These are phyloP conservation scores for Entrophospora sp. DNA, from an alignment of 192 early-diverging fungal genomes.

Conservation along the genomic window DNA sequence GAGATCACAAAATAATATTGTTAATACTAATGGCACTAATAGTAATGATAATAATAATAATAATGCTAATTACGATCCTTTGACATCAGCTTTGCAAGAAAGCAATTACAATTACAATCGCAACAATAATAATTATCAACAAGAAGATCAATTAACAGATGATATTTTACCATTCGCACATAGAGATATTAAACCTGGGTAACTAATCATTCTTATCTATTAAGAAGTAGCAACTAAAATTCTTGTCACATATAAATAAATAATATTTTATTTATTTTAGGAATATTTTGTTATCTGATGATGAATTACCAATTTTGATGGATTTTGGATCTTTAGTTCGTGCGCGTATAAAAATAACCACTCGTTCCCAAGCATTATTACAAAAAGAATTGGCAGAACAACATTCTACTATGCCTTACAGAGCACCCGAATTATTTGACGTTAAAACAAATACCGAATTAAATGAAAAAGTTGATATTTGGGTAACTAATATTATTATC, in stretches of 20 bases:
- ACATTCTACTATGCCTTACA: slow-evolving; percentile 63
- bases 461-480: slow-evolving; percentile 70
- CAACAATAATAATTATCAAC: no score
- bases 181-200: slow-evolving; percentile 69
- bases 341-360: slow-evolving; percentile 47
- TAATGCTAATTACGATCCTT: no score
- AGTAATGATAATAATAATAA: not conserved
- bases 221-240: no score
- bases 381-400: slow-evolving; percentile 68
- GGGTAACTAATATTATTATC: slow-evolving; percentile 34
- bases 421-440: slow-evolving; percentile 76
- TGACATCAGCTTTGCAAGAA: no score
- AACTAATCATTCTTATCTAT: no score
- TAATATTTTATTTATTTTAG: slow-evolving; percentile 7
- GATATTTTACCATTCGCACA: slow-evolving; percentile 51
- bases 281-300: slow-evolving; percentile 61
- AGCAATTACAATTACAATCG: no score
- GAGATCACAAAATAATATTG: slow-evolving; percentile 21
- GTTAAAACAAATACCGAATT: slow-evolving; percentile 50
- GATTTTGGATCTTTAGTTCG: slow-evolving; percentile 64
- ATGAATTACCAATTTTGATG: slow-evolving; percentile 64
- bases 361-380: slow-evolving; percentile 47
- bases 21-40: not conserved
- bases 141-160: slow-evolving; percentile 14
- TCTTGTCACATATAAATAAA: not conserved